These are phyloP conservation scores for Eurotiales sp. DNA, from an alignment of 2,329 filamentous ascomycete genomes.

Conservation along the genomic window DNA sequence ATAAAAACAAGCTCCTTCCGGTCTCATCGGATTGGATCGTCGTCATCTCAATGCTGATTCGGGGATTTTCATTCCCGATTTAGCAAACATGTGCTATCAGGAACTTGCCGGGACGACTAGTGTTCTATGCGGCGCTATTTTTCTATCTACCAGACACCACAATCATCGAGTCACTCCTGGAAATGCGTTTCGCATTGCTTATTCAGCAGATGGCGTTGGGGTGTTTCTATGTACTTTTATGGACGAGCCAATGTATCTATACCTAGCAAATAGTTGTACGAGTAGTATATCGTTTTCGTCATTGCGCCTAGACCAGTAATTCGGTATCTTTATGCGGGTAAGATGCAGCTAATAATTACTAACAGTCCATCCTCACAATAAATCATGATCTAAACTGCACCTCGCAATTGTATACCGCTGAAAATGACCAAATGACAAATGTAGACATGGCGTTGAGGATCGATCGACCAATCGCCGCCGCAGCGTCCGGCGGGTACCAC, in stretches of 20 bases:
- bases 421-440: too few relatives aligned
- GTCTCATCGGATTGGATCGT: too few relatives aligned
- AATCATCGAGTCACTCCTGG: neutral
- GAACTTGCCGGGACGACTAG: neutral
- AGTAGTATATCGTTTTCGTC: neutral
- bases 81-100: constrained; percentile 13
- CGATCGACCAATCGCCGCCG: too few relatives aligned
- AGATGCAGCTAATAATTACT: neutral
- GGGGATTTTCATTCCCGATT: constrained; percentile 15
- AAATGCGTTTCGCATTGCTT: constrained; percentile 4
- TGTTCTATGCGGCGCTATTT: neutral
- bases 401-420: neutral
- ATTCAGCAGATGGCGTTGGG: neutral
- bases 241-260: neutral
- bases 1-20: too few relatives aligned
- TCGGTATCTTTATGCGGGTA: neutral
- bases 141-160: too few relatives aligned
- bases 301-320: neutral
- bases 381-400: too few relatives aligned
- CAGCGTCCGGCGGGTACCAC: too few relatives aligned
- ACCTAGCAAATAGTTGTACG: neutral
- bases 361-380: too few relatives aligned
- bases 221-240: neutral
- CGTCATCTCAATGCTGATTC: too few relatives aligned
- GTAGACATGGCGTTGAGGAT: too few relatives aligned